These are phyloP conservation scores for Bruguiera sexangula DNA, from an alignment of 345 rosid genomes.

Conservation along the genomic window DNA sequence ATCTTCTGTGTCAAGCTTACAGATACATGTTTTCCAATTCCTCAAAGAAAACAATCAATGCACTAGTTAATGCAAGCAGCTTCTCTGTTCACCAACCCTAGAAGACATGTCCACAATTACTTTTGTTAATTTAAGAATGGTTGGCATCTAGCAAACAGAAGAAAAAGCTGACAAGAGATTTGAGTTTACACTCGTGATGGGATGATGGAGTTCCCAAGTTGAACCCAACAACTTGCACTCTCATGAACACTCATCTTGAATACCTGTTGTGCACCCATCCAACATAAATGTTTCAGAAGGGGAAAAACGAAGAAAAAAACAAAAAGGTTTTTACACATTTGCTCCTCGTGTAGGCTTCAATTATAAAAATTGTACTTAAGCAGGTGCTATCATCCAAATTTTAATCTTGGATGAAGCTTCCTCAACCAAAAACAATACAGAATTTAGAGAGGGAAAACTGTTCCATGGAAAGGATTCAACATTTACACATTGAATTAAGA, in stretches of 20 bases:
- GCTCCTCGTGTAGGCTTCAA: too few species aligned
- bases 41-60: not conserved
- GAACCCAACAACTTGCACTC: too few species aligned
- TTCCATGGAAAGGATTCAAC: not conserved
- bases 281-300: too few species aligned
- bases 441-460: not conserved
- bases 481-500: not conserved
- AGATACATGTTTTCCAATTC: not conserved
- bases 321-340: too few species aligned
- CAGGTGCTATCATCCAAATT: not conserved
- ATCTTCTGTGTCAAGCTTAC: not conserved
- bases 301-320: too few species aligned
- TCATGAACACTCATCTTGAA: too few species aligned
- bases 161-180: not conserved
- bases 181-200: not conserved
- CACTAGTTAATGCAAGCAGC: not conserved
- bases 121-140: not conserved
- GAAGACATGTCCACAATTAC: not conserved
- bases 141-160: too few species aligned
- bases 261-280: too few species aligned
- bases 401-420: not conserved
- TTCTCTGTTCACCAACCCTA: not conserved
- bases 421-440: not conserved
- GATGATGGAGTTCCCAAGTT: too few species aligned
- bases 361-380: too few species aligned